phyloP scores from a whole-genome alignment of 106 monocot species.

The Platanthera guangdongensis region DNA sequence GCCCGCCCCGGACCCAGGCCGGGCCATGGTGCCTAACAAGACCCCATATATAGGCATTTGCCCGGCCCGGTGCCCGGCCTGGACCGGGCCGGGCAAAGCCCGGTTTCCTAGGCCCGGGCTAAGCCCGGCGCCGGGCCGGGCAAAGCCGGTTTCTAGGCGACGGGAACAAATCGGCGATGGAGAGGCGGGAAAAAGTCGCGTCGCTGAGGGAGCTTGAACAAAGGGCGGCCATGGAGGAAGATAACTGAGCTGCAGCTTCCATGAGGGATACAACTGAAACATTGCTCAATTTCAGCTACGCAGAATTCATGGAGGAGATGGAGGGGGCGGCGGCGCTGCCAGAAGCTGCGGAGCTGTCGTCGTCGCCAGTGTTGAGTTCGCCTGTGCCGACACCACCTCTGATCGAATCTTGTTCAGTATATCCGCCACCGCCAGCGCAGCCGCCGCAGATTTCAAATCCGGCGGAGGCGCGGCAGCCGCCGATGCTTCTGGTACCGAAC shows the following conservation, averaged over 20 bases:
- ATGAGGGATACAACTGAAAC: neutral
- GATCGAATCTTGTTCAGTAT: too few species aligned
- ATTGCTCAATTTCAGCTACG: constrained; percentile 4
- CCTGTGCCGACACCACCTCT: too few species aligned
- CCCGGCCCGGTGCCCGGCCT: too few species aligned
- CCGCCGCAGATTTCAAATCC: neutral
- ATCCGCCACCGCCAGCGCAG: neutral
- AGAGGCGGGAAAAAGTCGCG: constrained; percentile 65
- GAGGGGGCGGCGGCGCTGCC: neutral
- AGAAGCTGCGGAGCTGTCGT: neutral
- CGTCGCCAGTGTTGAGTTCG: neutral
- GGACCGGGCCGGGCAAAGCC: too few species aligned
- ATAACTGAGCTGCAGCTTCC: constrained; percentile 1
- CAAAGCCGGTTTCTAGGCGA: too few species aligned
- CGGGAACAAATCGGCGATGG: constrained; percentile 45
- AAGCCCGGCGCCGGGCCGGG: too few species aligned
- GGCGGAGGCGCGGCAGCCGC: neutral
- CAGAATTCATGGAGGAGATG: neutral
- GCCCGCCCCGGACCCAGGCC: too few species aligned
- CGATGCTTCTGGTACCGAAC: constrained; percentile 32
- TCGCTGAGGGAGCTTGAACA: constrained; percentile 71
- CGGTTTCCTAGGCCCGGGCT: too few species aligned
- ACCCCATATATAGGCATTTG: too few species aligned
- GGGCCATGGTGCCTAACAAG: too few species aligned
- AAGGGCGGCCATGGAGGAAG: constrained; percentile 46